A percentile compares a stretch with the other conserved stretches of the same genome.
phyloP scores from a whole-genome alignment of 192 early-diverging fungal species.

The Radiomyces spectabilis region DNA sequence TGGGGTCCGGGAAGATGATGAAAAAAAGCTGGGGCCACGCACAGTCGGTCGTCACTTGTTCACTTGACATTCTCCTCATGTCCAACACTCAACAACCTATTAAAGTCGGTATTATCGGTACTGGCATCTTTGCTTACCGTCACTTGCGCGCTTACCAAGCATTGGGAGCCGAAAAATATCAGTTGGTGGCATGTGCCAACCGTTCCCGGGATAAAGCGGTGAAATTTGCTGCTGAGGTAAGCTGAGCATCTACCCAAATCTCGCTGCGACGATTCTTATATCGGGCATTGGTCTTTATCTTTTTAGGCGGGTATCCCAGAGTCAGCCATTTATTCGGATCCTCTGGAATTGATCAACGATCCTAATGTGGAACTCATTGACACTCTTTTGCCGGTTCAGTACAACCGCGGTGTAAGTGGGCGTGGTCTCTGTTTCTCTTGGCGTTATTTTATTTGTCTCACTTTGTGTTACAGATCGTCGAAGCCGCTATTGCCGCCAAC shows the following conservation, averaged over 20 bases:
- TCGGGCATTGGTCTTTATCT: not conserved
- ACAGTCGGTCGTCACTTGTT: too few species aligned
- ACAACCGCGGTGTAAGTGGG: slow-evolving; percentile 19
- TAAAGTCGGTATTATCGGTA: slow-evolving; percentile 30
- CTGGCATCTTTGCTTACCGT: slow-evolving; percentile 32
- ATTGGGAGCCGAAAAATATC: slow-evolving; percentile 19
- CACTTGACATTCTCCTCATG: too few species aligned
- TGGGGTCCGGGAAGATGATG: too few species aligned
- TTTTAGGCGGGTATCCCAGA: slow-evolving; percentile 25
- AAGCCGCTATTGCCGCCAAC: slow-evolving; percentile 20
- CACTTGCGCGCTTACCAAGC: slow-evolving; percentile 21
- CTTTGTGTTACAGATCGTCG: slow-evolving; percentile 20
- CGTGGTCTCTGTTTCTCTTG: not conserved
- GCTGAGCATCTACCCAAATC: not conserved
- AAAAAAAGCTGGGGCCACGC: too few species aligned
- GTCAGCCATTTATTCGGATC: slow-evolving; percentile 25
- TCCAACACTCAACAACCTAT: slow-evolving; percentile 23
- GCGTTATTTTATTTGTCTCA: not conserved
- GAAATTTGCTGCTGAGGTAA: slow-evolving; percentile 26
- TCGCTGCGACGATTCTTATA: not conserved
- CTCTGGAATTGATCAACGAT: slow-evolving; percentile 19
- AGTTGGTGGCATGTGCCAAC: slow-evolving; percentile 30
- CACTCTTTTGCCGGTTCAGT: slow-evolving; percentile 25
- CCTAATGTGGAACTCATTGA: slow-evolving; percentile 26
- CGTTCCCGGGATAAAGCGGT: slow-evolving; percentile 29